Evolutionary conservation across 306 rosid species (phyloP), one percentile per base, ranked within the genome.

Genomic region (Rosa lucieae): DNA sequence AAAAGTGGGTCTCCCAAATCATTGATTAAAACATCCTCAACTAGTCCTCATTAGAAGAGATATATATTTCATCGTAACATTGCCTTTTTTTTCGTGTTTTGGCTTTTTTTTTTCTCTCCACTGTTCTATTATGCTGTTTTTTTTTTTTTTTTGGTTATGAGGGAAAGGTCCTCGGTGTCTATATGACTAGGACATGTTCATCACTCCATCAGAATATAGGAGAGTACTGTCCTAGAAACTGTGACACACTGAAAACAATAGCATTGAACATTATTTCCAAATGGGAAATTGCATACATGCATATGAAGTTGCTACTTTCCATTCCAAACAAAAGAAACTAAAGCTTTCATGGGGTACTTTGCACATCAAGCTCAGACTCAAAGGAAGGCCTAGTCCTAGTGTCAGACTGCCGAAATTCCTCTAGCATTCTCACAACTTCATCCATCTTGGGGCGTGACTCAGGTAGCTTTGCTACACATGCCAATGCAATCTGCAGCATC

Each of bases 401-500:
- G 67, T 83, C 89, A 10, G 89, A 88, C 8, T 86, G 91, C 77
- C 87, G 79, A 35, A 90, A 78, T 70, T 92, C 92, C 84, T 89
- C 96, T 7, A 92, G 75, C 94, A 90, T 90, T 76, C 78, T 87
- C 35, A 78, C 91, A 74, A 77, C 87, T n/a, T 86, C 84, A 35
- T 84, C 90, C 86, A 92, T 90, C 37, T 29, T 81, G 29, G 97
- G 97, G 69, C 94, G 91, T 61, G 79, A 67, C 51, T 90, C 97
- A 8, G 97, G 91, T 53, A 35, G 23, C 83, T 81, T 92, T 6
- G 88, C 81, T 1, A 83, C 96, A 78, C 94, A 92, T 0, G 92
- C 89, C 49, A 92, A 52, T 29, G 90, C 91, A 81, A 92, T 86
- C 82, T 92, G 97, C 80, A 92, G 92, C 96, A 90, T 88, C 75